Conservation (phyloP, 176 grass and related monocot species). For the Aegilops umbellulata region DNA sequence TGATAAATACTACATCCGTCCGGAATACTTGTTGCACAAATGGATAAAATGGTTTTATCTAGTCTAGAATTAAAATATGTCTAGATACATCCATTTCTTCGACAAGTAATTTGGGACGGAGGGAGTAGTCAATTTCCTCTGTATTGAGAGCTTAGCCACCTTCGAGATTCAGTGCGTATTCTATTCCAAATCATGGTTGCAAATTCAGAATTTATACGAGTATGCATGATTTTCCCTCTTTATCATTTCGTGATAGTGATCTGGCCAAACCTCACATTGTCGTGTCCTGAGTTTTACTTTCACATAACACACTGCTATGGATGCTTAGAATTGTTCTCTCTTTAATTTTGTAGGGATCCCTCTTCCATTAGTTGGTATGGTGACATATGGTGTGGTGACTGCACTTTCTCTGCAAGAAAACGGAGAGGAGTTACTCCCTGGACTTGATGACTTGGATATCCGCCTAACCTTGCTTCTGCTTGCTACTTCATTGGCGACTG, state of each 20-base stretch:
- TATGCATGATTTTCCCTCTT: not conserved
- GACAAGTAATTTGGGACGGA: too few relatives aligned
- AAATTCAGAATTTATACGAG: not conserved
- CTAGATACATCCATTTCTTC: too few relatives aligned
- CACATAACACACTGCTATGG: not conserved
- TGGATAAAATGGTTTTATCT: too few relatives aligned
- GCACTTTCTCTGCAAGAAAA: conserved; percentile 76
- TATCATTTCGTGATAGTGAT: not conserved
- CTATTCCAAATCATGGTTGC: not conserved
- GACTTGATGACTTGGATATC: conserved; percentile 52
- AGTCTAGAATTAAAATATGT: too few relatives aligned
- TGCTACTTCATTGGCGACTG: conserved; percentile 85
- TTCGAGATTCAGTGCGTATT: not conserved
- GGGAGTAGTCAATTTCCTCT: too few relatives aligned
- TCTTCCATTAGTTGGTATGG: conserved; percentile 67
- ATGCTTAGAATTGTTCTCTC: not conserved
- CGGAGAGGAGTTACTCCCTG: conserved; percentile 42
- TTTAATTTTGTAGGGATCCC: conserved; percentile 58
- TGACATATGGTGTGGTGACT: conserved; percentile 64
- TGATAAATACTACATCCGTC: too few relatives aligned
- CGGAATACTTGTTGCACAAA: too few relatives aligned
- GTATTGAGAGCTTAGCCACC: not conserved
- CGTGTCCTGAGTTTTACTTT: not conserved
- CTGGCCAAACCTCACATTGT: not conserved
- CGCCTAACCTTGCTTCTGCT: conserved; percentile 60